phyloP scores from a whole-genome alignment of 1,284 basidiomycete genomes.

The Sporisorium exsertum region DNA sequence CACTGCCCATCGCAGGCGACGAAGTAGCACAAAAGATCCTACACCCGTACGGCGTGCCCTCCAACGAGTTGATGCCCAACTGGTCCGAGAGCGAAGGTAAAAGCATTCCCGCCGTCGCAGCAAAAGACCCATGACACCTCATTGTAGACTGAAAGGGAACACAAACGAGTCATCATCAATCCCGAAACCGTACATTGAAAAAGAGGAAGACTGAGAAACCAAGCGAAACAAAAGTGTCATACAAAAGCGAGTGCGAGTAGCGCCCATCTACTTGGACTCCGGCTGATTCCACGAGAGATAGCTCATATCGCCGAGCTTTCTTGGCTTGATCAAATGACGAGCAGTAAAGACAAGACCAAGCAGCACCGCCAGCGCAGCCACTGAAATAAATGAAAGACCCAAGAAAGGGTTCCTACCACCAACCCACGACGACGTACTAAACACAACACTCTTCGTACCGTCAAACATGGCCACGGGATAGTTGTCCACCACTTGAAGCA shows the following conservation, averaged over 20 bases:
- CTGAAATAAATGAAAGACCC: constrained; percentile 94
- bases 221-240: not conserved
- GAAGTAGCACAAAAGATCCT: constrained; percentile 39
- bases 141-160: not conserved
- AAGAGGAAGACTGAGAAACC: not conserved
- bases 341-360: constrained; percentile 89
- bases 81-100: constrained; percentile 36
- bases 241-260: not conserved
- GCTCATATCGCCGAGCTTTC: constrained; percentile 75
- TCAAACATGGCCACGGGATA: constrained; percentile 91
- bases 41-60: constrained; percentile 32
- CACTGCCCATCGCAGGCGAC: constrained; percentile 31
- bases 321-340: constrained; percentile 90
- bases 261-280: constrained; percentile 19
- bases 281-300: constrained; percentile 67
- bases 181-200: not conserved
- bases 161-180: not conserved
- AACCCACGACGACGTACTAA: constrained; percentile 97
- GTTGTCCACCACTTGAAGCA: constrained; percentile 84
- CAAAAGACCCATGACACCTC: not conserved
- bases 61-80: constrained; percentile 40
- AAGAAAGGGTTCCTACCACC: constrained; percentile 98
- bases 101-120: not conserved
- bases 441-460: constrained; percentile 95
- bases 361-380: constrained; percentile 85